Percentiles rank a stretch among this genome's conserved stretches.
These are phyloP conservation scores for Exutisphaerella laricina DNA, from an alignment of 2,329 filamentous ascomycete species.

Conservation along the genomic window DNA sequence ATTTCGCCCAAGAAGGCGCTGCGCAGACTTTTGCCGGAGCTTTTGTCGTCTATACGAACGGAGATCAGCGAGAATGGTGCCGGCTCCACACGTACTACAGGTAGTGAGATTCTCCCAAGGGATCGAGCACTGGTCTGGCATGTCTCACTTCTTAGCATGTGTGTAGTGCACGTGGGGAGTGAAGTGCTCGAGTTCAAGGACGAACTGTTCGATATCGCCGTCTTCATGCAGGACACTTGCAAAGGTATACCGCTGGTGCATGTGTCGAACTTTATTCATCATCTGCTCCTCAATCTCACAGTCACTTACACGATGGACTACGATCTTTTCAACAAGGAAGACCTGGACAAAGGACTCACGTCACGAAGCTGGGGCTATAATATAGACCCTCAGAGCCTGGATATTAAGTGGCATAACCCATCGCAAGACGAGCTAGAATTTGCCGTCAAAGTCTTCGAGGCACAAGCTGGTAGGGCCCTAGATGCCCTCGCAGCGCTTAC, in stretches of 20 bases:
- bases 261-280: slow-evolving; percentile 96
- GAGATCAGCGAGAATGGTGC: slow-evolving; percentile 97
- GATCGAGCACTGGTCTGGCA: slow-evolving; percentile 95
- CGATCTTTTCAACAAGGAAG: slow-evolving; percentile 74
- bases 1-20: slow-evolving; percentile 90
- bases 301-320: slow-evolving; percentile 91
- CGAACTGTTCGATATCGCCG: slow-evolving; percentile 82
- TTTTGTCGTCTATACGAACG: slow-evolving; percentile 85
- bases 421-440: slow-evolving; percentile 75
- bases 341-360: slow-evolving; percentile 64
- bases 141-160: slow-evolving; percentile 95
- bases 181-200: slow-evolving; percentile 84
- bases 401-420: slow-evolving; percentile 87
- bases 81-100: slow-evolving; percentile 88
- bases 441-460: slow-evolving; percentile 81
- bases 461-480: slow-evolving; percentile 72
- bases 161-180: slow-evolving; percentile 88
- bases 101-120: slow-evolving; percentile 84
- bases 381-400: slow-evolving; percentile 68
- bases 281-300: slow-evolving; percentile 88
- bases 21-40: slow-evolving; percentile 81
- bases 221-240: slow-evolving; percentile 96
- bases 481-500: slow-evolving; percentile 72
- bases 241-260: slow-evolving; percentile 90
- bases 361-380: slow-evolving; percentile 78